Evolutionary conservation across 2,329 filamentous ascomycete species (phyloP).

Genomic region (Macrophomina pseudophaseolina): DNA sequence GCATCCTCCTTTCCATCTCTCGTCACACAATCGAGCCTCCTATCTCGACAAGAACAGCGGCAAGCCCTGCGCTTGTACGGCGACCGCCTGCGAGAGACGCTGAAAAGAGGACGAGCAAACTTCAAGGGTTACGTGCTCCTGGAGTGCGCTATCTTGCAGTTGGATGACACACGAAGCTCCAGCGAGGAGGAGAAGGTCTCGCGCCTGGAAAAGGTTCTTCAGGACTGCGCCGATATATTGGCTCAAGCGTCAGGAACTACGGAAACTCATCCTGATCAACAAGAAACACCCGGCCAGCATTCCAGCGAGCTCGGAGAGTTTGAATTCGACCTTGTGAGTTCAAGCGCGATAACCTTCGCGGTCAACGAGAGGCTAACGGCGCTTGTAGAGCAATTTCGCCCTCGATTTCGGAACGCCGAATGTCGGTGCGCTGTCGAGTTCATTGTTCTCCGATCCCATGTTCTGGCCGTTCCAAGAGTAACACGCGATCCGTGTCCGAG

Average conservation of each 20-base stretch:
- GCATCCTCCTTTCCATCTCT: background rate
- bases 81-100: background rate
- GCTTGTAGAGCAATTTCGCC: background rate
- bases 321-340: background rate
- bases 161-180: background rate
- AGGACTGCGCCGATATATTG: background rate
- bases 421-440: background rate
- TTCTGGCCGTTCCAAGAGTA: conserved; percentile 8
- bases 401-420: background rate
- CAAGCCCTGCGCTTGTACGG: background rate
- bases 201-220: background rate
- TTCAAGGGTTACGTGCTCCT: conserved; percentile 13
- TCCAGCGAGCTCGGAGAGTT: background rate
- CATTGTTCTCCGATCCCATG: background rate
- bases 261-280: background rate
- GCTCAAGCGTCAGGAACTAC: background rate
- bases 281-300: background rate
- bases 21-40: background rate
- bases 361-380: background rate
- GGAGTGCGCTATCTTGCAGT: background rate
- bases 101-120: conserved; percentile 1
- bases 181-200: background rate
- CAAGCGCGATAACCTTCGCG: too few relatives aligned
- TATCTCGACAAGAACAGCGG: background rate
- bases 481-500: background rate